Conservation (phyloP, 1,284 basidiomycete species). For the Trichosporon coremiiforme region DNA sequence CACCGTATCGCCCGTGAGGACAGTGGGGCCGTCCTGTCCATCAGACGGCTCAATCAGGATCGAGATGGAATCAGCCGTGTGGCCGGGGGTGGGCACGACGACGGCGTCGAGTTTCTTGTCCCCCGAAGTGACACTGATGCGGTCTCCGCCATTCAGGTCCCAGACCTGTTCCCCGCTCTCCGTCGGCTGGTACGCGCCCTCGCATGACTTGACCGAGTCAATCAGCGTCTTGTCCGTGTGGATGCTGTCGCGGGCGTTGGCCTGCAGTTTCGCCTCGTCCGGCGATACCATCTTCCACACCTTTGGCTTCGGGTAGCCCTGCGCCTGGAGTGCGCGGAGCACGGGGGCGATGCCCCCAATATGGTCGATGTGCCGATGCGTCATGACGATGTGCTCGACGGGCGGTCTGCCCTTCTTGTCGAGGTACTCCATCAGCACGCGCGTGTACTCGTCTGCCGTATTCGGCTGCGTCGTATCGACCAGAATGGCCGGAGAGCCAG, state of each 20-base stretch:
- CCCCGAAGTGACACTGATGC: constrained; percentile 27
- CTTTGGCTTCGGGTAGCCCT: constrained; percentile 52
- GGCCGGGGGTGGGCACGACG: constrained; percentile 84
- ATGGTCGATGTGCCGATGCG: constrained; percentile 90
- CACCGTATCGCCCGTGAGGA: constrained; percentile 89
- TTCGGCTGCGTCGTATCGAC: constrained; percentile 79
- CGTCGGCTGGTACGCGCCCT: constrained; percentile 10
- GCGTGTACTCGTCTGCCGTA: constrained; percentile 61
- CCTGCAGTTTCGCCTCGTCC: constrained; percentile 42
- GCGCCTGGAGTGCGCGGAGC: constrained; percentile 65
- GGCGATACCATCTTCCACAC: constrained; percentile 57
- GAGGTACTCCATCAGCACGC: constrained; percentile 43
- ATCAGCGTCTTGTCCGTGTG: constrained; percentile 38
- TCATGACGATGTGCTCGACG: constrained; percentile 82
- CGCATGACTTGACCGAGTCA: constrained; percentile 32
- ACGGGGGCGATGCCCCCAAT: constrained; percentile 74
- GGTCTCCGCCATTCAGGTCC: constrained; percentile 11
- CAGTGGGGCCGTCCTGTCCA: constrained; percentile 58
- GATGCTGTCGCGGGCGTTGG: constrained; percentile 36
- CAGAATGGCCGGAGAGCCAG: constrained; percentile 69
- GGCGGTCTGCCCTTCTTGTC: constrained; percentile 23
- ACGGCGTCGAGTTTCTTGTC: constrained; percentile 53
- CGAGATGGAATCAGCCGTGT: constrained; percentile 83
- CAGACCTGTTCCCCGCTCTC: neutral
- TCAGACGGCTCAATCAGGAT: constrained; percentile 63